Conservation (phyloP, 805 yeast species). For the Yamadazyma laniorum region DNA sequence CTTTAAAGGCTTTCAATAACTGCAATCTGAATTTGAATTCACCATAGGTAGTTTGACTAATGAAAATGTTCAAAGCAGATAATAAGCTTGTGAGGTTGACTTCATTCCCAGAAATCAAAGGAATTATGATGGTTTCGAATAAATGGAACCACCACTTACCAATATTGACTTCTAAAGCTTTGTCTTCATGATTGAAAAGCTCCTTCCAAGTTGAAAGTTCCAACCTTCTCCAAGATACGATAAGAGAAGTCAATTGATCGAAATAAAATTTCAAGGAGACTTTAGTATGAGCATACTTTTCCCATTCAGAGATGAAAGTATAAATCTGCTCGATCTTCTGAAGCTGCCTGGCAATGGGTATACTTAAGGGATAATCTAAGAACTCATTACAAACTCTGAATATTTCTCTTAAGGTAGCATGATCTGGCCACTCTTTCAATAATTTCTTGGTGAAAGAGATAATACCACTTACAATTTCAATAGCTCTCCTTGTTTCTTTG, state of each 20-base stretch:
- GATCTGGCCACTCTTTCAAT: constrained; percentile 86
- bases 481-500: constrained; percentile 60
- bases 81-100: constrained; percentile 18
- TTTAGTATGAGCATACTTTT: constrained; percentile 79
- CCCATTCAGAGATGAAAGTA: constrained; percentile 86
- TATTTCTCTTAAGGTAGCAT: constrained; percentile 78
- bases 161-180: constrained; percentile 42
- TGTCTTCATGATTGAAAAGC: constrained; percentile 65
- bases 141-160: constrained; percentile 93
- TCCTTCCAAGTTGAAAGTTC: constrained; percentile 86
- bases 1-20: constrained; percentile 62
- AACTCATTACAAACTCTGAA: constrained; percentile 64
- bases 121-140: constrained; percentile 73
- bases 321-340: constrained; percentile 86
- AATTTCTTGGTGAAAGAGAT: constrained; percentile 39
- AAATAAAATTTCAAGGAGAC: constrained; percentile 60
- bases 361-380: constrained; percentile 54
- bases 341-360: constrained; percentile 75
- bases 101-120: constrained; percentile 39
- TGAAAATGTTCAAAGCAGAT: constrained; percentile 67
- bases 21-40: constrained; percentile 61
- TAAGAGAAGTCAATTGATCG: constrained; percentile 59
- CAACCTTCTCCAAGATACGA: constrained; percentile 87
- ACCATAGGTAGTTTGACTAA: constrained; percentile 75
- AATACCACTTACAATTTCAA: constrained; percentile 38